Evolutionary conservation across 208 protist species (phyloP), one percentile per base, ranked within the genome.

Genomic region (Trypanosoma avium): DNA sequence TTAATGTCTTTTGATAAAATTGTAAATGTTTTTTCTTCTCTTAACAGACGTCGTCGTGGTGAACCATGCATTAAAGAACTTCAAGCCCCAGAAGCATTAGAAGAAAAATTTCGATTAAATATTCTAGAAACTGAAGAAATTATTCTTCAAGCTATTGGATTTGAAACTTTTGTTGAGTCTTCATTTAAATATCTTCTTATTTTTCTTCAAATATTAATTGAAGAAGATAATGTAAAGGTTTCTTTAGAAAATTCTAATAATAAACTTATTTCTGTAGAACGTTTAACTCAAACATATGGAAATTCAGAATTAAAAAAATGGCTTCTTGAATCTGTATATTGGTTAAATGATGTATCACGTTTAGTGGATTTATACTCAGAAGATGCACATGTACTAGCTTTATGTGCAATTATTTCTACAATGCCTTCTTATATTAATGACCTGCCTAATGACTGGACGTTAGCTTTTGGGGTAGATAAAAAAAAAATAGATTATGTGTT

Each of bases 101-200:
- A 89, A 61, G 79, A 89, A 19, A 77, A 88, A 61, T 92, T 85
- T 59, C 88, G 92, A 61, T 19, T 69, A 29, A 86, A 74, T 45
- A 82, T 95, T 2, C 53, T 86, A 4, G 72, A 86, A 32, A 86
- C 90, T 22, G 86, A 95, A 61, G 80, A 86, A 35, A 45, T 89
- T 0, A 64, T 95, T 6, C 49, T 93, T 45, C 82, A 90, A 29
- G 66, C 84, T 35, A 73, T 93, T 13, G 90, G 90, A 10, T 95
- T 95, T 56, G 86, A 93, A 35, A 90, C 83, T 32, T 88, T 88
- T 59, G 84, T 95, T 7, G 82, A 93, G 35, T 76, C 54, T 8
- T 86, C 90, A 12, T 84, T 87, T 66, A 95, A 90, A 70, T 92
- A 93, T 61, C 70, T 71, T 24, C 54, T 86, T 26, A 22, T 90